A percentile compares a stretch with the other conserved stretches of the same genome.
phyloP scores from a whole-genome alignment of 805 yeast genomes.

The Saturnispora mendoncae region DNA sequence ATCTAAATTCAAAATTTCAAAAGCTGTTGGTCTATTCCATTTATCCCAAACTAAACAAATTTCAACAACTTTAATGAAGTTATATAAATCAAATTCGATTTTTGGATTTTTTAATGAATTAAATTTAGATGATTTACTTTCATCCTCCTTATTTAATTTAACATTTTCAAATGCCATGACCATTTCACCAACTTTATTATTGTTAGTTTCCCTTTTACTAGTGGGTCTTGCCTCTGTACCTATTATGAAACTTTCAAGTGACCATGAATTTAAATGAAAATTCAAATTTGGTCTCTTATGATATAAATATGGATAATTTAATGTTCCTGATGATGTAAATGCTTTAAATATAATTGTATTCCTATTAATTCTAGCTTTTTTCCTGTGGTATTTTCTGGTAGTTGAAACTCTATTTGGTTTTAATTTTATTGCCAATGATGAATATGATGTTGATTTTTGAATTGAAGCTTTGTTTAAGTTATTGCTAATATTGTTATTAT shows the following conservation, averaged over 20 bases:
- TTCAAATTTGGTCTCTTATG: slow-evolving; percentile 7
- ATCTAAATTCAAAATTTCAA: slow-evolving; percentile 5
- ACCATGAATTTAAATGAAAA: slow-evolving; percentile 4
- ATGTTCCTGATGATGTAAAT: slow-evolving; percentile 4
- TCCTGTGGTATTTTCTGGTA: not conserved
- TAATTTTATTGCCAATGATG: not conserved
- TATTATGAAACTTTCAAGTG: not conserved
- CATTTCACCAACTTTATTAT: slow-evolving; percentile 7
- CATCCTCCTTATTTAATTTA: not conserved
- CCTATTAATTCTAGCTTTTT: slow-evolving; percentile 4
- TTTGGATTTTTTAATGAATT: not conserved
- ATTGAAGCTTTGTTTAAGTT: not conserved
- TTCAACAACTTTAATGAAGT: slow-evolving; percentile 2
- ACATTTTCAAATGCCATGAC: slow-evolving; percentile 7
- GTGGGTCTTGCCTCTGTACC: not conserved
- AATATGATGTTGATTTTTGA: slow-evolving; percentile 1
- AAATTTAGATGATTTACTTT: not conserved
- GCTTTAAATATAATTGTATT: slow-evolving; percentile 6
- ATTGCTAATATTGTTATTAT: not conserved
- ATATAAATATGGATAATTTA: slow-evolving; percentile 7
- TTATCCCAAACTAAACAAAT: slow-evolving; percentile 9
- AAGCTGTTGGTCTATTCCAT: slow-evolving; percentile 7
- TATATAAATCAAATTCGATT: not conserved
- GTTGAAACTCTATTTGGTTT: not conserved
- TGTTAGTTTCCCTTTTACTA: not conserved